Evolutionary conservation across 2,329 filamentous ascomycete genomes (phyloP).

Genomic region (Beauveria bassiana): DNA sequence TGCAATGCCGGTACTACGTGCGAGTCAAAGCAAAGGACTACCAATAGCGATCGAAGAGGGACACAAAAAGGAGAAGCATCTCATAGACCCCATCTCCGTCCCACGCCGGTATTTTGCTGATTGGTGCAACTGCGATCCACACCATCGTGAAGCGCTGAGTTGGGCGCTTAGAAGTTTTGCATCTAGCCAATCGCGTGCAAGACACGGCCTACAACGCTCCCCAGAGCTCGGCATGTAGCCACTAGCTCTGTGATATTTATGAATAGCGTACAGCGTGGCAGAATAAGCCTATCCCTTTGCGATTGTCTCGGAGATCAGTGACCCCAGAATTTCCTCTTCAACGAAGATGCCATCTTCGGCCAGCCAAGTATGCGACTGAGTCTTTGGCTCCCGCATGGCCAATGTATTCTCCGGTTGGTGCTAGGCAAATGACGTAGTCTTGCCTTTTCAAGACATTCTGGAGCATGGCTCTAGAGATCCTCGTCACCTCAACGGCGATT

Average conservation of each 20-base stretch:
- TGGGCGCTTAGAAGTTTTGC: neutral
- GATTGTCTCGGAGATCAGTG: conserved; percentile 10
- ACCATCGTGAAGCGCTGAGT: conserved; percentile 11
- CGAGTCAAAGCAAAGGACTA: neutral
- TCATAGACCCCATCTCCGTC: neutral
- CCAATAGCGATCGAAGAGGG: neutral
- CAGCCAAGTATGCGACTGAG: conserved; percentile 28
- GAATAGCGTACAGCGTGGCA: conserved; percentile 4
- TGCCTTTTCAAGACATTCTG: conserved; percentile 39
- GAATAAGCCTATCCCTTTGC: neutral
- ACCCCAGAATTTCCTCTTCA: conserved; percentile 38
- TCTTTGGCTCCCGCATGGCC: conserved; percentile 33
- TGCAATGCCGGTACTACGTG: conserved; percentile 6
- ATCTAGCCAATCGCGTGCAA: conserved; percentile 1
- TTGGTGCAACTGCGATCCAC: conserved; percentile 8
- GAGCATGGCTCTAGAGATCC: conserved; percentile 30
- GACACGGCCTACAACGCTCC: neutral
- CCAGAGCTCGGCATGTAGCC: neutral
- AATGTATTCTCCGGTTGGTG: conserved; percentile 32
- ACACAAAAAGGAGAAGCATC: neutral
- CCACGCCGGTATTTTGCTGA: conserved; percentile 5
- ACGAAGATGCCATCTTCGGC: conserved; percentile 48
- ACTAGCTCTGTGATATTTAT: neutral
- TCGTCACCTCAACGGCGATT: conserved; percentile 29
- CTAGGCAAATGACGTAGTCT: conserved; percentile 41